phyloP scores from a whole-genome alignment of 495 filamentous ascomycete genomes.

The Xylaria cubensis region DNA sequence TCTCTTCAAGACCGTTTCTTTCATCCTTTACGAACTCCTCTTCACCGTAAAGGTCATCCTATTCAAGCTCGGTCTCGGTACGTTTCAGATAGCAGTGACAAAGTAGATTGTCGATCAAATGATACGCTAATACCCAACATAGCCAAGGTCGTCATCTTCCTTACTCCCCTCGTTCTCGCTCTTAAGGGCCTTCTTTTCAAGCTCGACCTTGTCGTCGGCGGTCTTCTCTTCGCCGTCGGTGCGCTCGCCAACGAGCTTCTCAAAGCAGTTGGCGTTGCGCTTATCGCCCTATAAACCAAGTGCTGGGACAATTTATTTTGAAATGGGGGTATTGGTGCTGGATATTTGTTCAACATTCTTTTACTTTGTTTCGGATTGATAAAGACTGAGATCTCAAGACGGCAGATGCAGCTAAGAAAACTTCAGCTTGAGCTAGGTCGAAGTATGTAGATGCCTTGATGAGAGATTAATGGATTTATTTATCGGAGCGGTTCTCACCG shows the following conservation, averaged over 20 bases:
- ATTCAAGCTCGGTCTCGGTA: conserved; percentile 49
- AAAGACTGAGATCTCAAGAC: not conserved
- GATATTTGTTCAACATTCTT: not conserved
- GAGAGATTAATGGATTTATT: not conserved
- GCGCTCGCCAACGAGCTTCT: conserved; percentile 41
- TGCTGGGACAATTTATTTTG: not conserved
- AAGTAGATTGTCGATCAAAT: not conserved
- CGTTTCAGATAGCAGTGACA: conserved; percentile 11
- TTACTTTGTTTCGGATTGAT: not conserved
- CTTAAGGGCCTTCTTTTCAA: conserved; percentile 43
- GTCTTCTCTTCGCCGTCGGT: conserved; percentile 43
- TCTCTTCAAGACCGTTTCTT: conserved; percentile 43
- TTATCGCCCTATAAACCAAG: conserved; percentile 36
- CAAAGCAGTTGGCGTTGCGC: conserved; percentile 40
- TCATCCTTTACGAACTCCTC: conserved; percentile 43
- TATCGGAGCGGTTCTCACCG: not conserved
- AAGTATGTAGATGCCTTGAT: conserved; percentile 13
- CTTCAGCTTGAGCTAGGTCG: conserved; percentile 12
- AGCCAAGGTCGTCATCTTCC: conserved; percentile 43
- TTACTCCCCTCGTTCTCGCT: conserved; percentile 44
- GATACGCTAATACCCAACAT: conserved; percentile 4
- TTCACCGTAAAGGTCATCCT: conserved; percentile 46
- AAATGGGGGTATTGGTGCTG: not conserved
- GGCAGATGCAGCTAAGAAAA: conserved; percentile 8
- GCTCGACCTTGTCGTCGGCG: conserved; percentile 45